phyloP scores from a whole-genome alignment of 2,329 filamentous ascomycete species.

The Zopfia rhizophila region DNA sequence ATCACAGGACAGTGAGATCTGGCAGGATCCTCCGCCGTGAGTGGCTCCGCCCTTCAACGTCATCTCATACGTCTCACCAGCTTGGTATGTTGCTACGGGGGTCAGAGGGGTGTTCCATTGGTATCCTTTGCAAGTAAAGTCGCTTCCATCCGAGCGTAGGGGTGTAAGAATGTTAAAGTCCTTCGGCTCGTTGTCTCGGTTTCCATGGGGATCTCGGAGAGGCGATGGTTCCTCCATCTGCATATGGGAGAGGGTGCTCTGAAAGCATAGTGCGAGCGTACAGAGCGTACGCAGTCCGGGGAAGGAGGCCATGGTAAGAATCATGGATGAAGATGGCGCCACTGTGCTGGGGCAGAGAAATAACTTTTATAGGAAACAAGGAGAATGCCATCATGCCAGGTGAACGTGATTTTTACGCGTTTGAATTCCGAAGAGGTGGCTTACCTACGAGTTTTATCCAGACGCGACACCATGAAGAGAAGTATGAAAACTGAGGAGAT shows the following conservation, averaged over 20 bases:
- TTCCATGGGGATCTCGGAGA: slow-evolving; percentile 60
- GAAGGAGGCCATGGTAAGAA: slow-evolving; percentile 36
- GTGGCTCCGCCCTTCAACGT: slow-evolving; percentile 68
- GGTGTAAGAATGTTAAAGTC: slow-evolving; percentile 80
- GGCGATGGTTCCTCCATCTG: slow-evolving; percentile 66
- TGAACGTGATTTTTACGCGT: slow-evolving; percentile 36
- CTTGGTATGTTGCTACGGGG: slow-evolving; percentile 69
- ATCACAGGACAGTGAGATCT: slow-evolving; percentile 79
- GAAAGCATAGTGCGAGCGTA: slow-evolving; percentile 30
- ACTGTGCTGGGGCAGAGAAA: slow-evolving; percentile 1
- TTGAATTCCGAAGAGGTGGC: slow-evolving; percentile 35
- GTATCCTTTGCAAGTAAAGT: slow-evolving; percentile 83
- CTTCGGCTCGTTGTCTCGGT: slow-evolving; percentile 55
- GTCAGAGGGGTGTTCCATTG: slow-evolving; percentile 62
- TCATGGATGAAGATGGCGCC: slow-evolving; percentile 15
- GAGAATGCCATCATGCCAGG: slow-evolving; percentile 17
- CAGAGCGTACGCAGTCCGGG: slow-evolving; percentile 30
- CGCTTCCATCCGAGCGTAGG: slow-evolving; percentile 66
- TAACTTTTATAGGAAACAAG: slow-evolving; percentile 19
- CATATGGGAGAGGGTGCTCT: slow-evolving; percentile 57
- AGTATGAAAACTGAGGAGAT: not conserved
- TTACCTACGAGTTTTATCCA: not conserved
- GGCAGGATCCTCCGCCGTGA: slow-evolving; percentile 79
- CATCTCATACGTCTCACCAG: slow-evolving; percentile 72
- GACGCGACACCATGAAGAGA: not conserved